Evolutionary conservation across 1,284 basidiomycete species (phyloP).

Genomic region (Entoloma clypeatum): DNA sequence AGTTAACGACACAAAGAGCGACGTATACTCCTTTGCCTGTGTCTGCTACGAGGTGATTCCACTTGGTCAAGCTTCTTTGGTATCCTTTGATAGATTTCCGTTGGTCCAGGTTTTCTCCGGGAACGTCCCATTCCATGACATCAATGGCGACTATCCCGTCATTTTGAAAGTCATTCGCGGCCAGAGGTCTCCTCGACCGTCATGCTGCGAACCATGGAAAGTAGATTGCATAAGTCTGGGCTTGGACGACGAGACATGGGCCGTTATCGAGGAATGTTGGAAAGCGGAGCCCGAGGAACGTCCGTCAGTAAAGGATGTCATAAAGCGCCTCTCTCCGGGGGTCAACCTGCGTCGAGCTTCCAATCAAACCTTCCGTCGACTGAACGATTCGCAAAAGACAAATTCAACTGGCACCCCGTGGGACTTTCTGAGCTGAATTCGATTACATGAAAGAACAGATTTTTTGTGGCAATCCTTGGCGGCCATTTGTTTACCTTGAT

Average conservation of each 20-base stretch:
- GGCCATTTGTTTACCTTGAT: no score
- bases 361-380: conserved; percentile 1
- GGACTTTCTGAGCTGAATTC: no score
- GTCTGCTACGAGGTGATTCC: conserved; percentile 25
- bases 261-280: conserved; percentile 17
- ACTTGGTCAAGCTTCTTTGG: no score
- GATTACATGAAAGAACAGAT: no score
- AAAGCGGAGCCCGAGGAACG: conserved; percentile 9
- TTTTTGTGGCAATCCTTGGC: no score
- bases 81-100: no score
- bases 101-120: conserved; percentile 17
- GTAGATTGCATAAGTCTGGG: conserved; percentile 7
- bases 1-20: conserved; percentile 15
- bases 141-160: conserved; percentile 12
- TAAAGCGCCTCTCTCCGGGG: conserved; percentile 4
- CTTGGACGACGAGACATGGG: conserved; percentile 16
- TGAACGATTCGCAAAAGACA: background rate
- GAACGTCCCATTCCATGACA: conserved; percentile 15
- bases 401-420: no score
- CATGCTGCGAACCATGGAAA: conserved; percentile 8
- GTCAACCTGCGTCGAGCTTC: background rate
- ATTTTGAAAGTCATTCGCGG: conserved; percentile 14
- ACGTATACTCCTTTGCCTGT: conserved; percentile 23
- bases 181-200: conserved; percentile 14
- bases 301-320: conserved; percentile 10